A percentile compares a stretch with the other conserved stretches of the same genome.
Evolutionary conservation across 345 rosid species (phyloP).

Genomic region (Melaleuca quinquenervia): DNA sequence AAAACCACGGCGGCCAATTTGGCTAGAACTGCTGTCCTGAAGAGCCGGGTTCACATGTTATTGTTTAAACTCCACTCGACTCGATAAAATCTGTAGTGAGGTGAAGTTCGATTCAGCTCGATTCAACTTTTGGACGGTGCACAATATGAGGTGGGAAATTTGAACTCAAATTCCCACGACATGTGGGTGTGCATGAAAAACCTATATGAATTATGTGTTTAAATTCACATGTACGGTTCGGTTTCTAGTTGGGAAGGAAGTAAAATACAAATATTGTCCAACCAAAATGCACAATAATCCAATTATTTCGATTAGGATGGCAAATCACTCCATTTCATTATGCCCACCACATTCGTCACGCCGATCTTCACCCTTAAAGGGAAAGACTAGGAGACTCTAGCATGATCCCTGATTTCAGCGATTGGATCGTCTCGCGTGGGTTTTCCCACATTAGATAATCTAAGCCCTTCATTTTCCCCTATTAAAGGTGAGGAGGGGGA

Average conservation of each 20-base stretch:
- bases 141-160: not conserved
- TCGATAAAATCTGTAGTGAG: not conserved
- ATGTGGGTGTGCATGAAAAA: not conserved
- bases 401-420: too few species aligned
- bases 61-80: not conserved
- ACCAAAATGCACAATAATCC: too few species aligned
- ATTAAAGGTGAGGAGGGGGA: too few species aligned
- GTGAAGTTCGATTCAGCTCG: not conserved
- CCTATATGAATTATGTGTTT: not conserved
- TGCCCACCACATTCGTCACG: too few species aligned
- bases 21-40: not conserved
- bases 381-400: too few species aligned
- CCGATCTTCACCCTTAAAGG: too few species aligned
- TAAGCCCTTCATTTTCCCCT: too few species aligned
- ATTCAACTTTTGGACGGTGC: not conserved
- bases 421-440: too few species aligned
- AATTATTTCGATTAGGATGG: too few species aligned
- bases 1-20: rapidly evolving
- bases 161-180: not conserved
- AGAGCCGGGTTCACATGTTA: not conserved
- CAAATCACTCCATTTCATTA: too few species aligned
- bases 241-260: not conserved
- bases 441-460: too few species aligned
- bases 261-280: too few species aligned
- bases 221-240: rapidly evolving